These are phyloP conservation scores for Candida sojae DNA, from an alignment of 1,139 yeast species.

Conservation along the genomic window DNA sequence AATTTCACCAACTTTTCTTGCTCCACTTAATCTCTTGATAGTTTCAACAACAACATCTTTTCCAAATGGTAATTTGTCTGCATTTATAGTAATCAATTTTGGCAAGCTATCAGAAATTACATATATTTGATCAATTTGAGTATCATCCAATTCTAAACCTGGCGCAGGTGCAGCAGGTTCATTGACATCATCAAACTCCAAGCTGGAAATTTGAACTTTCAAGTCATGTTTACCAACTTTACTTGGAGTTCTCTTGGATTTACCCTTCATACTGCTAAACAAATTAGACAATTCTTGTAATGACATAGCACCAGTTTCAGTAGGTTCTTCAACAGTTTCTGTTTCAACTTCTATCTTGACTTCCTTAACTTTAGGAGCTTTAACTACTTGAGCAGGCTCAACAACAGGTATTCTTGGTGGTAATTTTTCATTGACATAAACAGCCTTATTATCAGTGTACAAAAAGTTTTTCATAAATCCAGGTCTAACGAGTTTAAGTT, in stretches of 20 bases:
- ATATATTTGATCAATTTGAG: constrained; percentile 21
- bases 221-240: constrained; percentile 1
- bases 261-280: constrained; percentile 28
- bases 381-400: constrained; percentile 20
- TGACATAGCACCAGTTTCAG: constrained; percentile 29
- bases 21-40: constrained; percentile 33
- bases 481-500: constrained; percentile 75
- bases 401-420: constrained; percentile 67
- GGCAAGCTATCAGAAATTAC: constrained; percentile 39
- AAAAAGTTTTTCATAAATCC: constrained; percentile 81
- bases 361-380: constrained; percentile 6
- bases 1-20: constrained; percentile 11
- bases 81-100: constrained; percentile 20
- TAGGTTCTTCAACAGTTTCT: constrained; percentile 12
- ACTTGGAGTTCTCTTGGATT: constrained; percentile 8
- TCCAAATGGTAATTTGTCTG: constrained; percentile 29
- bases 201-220: constrained; percentile 2
- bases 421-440: constrained; percentile 55
- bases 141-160: constrained; percentile 4
- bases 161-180: neutral
- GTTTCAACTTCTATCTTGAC: constrained; percentile 12
- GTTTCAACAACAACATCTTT: constrained; percentile 24
- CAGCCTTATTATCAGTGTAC: constrained; percentile 72
- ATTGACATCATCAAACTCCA: neutral
- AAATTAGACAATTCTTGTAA: constrained; percentile 41